Evolutionary conservation across 2,329 filamentous ascomycete species (phyloP), one percentile per base, ranked within the genome.

Genomic region (Chaetothyriales sp.): DNA sequence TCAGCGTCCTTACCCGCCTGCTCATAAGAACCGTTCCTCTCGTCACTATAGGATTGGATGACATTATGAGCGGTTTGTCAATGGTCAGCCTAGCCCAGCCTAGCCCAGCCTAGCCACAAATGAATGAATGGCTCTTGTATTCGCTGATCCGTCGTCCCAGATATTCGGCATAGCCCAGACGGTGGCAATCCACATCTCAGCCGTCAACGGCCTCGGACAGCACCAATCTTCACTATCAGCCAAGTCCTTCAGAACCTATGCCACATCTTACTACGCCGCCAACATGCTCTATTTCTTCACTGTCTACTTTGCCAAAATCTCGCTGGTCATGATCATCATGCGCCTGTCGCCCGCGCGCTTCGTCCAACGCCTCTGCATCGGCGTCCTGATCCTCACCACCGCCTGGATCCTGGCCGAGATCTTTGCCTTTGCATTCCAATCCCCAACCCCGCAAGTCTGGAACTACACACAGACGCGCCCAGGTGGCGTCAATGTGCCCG

Each of bases 391-490:
- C n/a, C 22, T 55, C 19, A 51, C 56, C 29, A 43, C 28, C 18
- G 18, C 52, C 6, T 62, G 60, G 61, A 49, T 45, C 4, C 9
- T 60, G n/a, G 33, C 50, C 5, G 53, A 55, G 4, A 45, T 58
- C 44, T 43, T 61, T 20, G 46, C 52, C 20, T 54, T 61, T 33
- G 54, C 57, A 4, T 56, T 61, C 44, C 60, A 62, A 52, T 62
- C 60, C 45, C 49, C 44, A 40, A 25, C 45, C 10, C 49, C 49
- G n/a, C 33, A 20, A 37, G 19, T 44, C 13, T 51, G 49, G 49
- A 45, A 51, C 44, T 51, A 51, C 33, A 43, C n/a, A 33, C 19
- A 47, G 25, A 43, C 45, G 37, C 47, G 44, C 44, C 18, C 44
- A 18, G 43, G 46, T 15, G 46, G 28, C 10, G 49, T 47, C n/a